phyloP scores from a whole-genome alignment of 345 rosid genomes.

The Dimocarpus longan region DNA sequence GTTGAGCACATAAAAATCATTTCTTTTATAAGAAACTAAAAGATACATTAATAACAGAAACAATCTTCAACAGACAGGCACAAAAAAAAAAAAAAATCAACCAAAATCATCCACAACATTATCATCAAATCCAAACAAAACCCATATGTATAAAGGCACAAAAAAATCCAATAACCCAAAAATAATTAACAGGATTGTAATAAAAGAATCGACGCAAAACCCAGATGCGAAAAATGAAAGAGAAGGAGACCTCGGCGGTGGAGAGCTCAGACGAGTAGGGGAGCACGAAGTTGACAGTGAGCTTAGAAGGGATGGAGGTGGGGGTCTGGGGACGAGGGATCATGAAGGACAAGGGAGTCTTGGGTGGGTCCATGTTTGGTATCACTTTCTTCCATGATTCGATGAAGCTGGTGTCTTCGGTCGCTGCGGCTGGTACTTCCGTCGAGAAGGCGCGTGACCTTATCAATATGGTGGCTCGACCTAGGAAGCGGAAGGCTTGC shows the following conservation, averaged over 20 bases:
- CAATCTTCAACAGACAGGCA: too few relatives aligned
- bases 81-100: too few relatives aligned
- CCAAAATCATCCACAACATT: background rate
- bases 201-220: background rate
- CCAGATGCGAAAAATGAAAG: slow-evolving; percentile 11
- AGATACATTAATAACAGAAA: too few relatives aligned
- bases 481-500: slow-evolving; percentile 53
- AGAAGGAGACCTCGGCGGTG: slow-evolving; percentile 52
- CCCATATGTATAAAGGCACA: slow-evolving; percentile 13
- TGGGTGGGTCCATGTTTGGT: slow-evolving; percentile 79
- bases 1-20: too few relatives aligned
- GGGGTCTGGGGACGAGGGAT: slow-evolving; percentile 60
- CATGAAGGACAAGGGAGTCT: slow-evolving; percentile 76
- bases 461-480: slow-evolving; percentile 36
- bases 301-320: slow-evolving; percentile 70
- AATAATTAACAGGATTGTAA: background rate
- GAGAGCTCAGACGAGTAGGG: slow-evolving; percentile 62
- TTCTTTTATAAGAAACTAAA: too few relatives aligned
- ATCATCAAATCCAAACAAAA: slow-evolving; percentile 17
- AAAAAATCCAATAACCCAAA: background rate
- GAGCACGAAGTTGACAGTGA: slow-evolving; percentile 87
- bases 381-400: slow-evolving; percentile 73
- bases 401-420: slow-evolving; percentile 49
- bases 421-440: slow-evolving; percentile 50
- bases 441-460: slow-evolving; percentile 51